phyloP scores from a whole-genome alignment of 1,284 basidiomycete genomes.

The Cryptococcus sp. region DNA sequence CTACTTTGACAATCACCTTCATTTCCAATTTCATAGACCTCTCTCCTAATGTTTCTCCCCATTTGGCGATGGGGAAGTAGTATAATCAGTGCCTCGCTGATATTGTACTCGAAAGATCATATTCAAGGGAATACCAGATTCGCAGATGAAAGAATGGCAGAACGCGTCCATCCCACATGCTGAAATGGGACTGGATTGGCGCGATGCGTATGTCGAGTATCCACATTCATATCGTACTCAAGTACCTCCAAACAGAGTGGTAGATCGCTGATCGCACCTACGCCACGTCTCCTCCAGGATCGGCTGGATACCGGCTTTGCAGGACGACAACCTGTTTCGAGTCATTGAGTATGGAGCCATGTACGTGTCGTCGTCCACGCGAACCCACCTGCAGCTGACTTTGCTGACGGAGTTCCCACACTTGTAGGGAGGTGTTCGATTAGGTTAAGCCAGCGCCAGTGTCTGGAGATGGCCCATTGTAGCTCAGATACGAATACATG shows the following conservation, averaged over 20 bases:
- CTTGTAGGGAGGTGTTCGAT: slow-evolving; percentile 6
- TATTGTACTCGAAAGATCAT: slow-evolving; percentile 32
- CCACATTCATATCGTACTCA: too few species aligned
- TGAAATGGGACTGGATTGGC: slow-evolving; percentile 49
- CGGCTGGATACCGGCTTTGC: slow-evolving; percentile 35
- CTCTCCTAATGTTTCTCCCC: not conserved
- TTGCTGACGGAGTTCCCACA: too few species aligned
- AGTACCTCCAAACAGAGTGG: too few species aligned
- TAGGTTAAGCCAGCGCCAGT: not conserved
- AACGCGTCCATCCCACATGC: slow-evolving; percentile 35
- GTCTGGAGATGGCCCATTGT: not conserved
- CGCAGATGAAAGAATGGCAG: slow-evolving; percentile 44
- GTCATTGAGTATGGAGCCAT: slow-evolving; percentile 51
- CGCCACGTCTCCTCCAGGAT: slow-evolving; percentile 26
- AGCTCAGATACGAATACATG: slow-evolving; percentile 1
- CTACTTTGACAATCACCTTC: too few species aligned
- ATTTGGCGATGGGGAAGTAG: not conserved
- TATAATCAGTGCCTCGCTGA: not conserved
- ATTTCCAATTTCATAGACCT: too few species aligned
- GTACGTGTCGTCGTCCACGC: slow-evolving; percentile 43
- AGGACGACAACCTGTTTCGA: slow-evolving; percentile 45
- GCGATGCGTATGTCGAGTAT: slow-evolving; percentile 30
- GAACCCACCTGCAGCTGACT: too few species aligned
- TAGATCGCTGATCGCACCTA: too few species aligned
- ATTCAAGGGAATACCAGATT: slow-evolving; percentile 42